Base-by-base conservation (phyloP, 768 basidiomycete genomes). In the Podaxis carcinomalis region DNA sequence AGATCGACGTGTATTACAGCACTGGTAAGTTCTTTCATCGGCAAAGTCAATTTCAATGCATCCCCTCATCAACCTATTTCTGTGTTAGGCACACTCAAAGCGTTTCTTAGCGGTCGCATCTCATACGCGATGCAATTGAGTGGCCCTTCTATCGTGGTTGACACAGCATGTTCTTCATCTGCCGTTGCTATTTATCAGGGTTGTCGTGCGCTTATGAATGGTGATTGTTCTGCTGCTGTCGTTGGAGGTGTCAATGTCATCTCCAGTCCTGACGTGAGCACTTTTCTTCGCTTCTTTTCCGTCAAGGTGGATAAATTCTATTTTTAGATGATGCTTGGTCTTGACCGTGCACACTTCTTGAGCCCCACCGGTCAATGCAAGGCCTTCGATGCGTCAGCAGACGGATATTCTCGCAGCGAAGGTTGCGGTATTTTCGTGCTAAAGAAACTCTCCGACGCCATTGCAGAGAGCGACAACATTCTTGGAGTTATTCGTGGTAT, bases 241-340 rank as follows among this genome's bases (percentile, higher is more conserved):
- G 90, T 86, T n/a, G 90, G 88, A 32, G 90, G 90, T 19, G 85
- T 90, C 25, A 90, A 91, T 66, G 68, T 85, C 59, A 84, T 91
- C 53, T 77, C 85, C 1, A 87, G 86, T 69, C 89, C 88, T 3
- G 88, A 90, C 62, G 90, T 91, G 68, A 64, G 86, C 64, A 16
- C 23, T 25, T 37, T 37, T 50, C 53, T 47, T 21, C 23, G 16
- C 51, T 51, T 19, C 13, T 39, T 27, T 36, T 35, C 39, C 42
- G 27, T 21, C 28, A 25, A 40, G 23, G 19, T 14, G n/a, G 16
- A 50, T 64, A 39, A 21, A 1, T 47, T 46, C 39, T n/a, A 50
- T 32, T 11, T 61, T 6, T 65, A 90, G 89, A 87, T 87, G 84
- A 87, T 84, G 63, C 68, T 88, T 11, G 89, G 88, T 32, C 75